Conservation (phyloP, 768 basidiomycete species). For the Baorangia bicolor region DNA sequence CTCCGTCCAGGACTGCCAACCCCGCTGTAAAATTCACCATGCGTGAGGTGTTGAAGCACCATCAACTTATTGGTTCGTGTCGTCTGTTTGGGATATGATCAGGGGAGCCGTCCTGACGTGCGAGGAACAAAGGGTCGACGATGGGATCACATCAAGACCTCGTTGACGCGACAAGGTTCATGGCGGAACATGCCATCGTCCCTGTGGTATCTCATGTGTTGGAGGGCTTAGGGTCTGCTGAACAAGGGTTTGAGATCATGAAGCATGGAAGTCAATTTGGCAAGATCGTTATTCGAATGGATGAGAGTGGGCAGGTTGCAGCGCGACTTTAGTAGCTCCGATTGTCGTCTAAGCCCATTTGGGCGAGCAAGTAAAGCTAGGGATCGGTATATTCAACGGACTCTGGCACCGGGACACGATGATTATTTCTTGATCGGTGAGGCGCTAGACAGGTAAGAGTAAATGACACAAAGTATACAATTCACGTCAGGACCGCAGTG, state of each 20-base stretch:
- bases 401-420: neutral
- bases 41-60: slow-evolving; percentile 73
- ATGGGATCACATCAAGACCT: slow-evolving; percentile 84
- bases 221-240: slow-evolving; percentile 61
- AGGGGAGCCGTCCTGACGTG: slow-evolving; percentile 11
- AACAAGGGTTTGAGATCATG: slow-evolving; percentile 70
- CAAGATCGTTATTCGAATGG: slow-evolving; percentile 65
- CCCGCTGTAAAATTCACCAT: slow-evolving; percentile 68
- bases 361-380: neutral
- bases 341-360: neutral
- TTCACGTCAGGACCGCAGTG: slow-evolving; percentile 6
- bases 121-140: slow-evolving; percentile 57
- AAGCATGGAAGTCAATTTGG: slow-evolving; percentile 70
- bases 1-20: slow-evolving; percentile 53
- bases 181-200: slow-evolving; percentile 61
- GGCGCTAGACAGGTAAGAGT: neutral
- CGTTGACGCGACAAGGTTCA: slow-evolving; percentile 66
- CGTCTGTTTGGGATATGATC: neutral
- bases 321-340: slow-evolving; percentile 23
- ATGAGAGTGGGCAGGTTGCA: slow-evolving; percentile 19
- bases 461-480: slow-evolving; percentile 3
- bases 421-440: neutral
- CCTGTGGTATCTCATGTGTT: slow-evolving; percentile 71
- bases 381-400: neutral
- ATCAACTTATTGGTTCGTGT: slow-evolving; percentile 64